Percentiles rank a stretch among this genome's conserved stretches.
phyloP scores from a whole-genome alignment of 192 early-diverging fungal species.

The Coemansia sp. region DNA sequence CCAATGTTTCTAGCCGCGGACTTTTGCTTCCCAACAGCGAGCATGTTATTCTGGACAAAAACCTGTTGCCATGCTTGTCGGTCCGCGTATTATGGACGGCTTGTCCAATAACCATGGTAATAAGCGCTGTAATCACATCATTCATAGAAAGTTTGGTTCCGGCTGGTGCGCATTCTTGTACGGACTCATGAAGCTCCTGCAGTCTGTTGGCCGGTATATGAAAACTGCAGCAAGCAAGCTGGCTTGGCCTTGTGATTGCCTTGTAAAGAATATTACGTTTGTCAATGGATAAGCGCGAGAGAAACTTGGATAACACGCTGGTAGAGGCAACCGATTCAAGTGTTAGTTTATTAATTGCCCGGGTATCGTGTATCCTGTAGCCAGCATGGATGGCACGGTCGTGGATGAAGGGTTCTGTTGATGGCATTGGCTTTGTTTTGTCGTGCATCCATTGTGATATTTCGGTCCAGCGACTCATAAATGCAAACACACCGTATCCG shows the following conservation, averaged over 20 bases:
- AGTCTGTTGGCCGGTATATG: background rate
- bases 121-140: background rate
- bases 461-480: conserved; percentile 30
- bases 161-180: background rate
- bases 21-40: too few relatives aligned
- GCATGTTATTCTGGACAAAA: too few relatives aligned
- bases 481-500: conserved; percentile 16
- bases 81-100: background rate
- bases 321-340: background rate
- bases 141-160: background rate
- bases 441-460: background rate
- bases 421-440: background rate
- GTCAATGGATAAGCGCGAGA: conserved; percentile 13
- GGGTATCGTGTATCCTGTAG: background rate
- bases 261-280: background rate
- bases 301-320: background rate
- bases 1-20: background rate
- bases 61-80: background rate
- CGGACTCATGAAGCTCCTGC: background rate
- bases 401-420: background rate
- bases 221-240: background rate
- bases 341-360: background rate
- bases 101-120: background rate
- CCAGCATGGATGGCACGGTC: background rate
- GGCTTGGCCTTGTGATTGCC: background rate